Conservation (phyloP, 495 filamentous ascomycete species). For the Rusavskia elegans region DNA sequence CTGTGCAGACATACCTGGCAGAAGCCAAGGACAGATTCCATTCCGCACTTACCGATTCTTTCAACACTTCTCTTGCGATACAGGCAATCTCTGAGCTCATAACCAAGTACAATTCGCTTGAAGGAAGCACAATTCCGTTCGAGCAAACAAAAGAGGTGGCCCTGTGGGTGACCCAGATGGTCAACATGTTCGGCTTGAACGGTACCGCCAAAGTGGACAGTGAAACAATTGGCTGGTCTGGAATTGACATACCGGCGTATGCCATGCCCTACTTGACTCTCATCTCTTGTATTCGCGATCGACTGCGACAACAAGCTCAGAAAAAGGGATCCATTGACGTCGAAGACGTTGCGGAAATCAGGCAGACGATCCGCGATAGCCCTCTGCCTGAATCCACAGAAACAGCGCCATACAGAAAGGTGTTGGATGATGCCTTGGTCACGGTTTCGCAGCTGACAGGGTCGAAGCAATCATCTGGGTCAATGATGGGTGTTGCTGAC, state of each 20-base stretch:
- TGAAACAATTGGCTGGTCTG: slow-evolving; percentile 68
- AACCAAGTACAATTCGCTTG: slow-evolving; percentile 48
- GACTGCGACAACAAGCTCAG: slow-evolving; percentile 35
- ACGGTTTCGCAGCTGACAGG: too few species aligned
- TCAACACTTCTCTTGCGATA: slow-evolving; percentile 74
- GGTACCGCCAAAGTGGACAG: slow-evolving; percentile 35
- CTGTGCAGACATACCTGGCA: slow-evolving; percentile 32
- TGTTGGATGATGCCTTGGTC: too few species aligned
- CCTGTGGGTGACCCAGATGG: slow-evolving; percentile 68
- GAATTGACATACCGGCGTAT: slow-evolving; percentile 43
- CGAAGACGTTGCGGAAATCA: slow-evolving; percentile 15
- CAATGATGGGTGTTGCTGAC: slow-evolving; percentile 23
- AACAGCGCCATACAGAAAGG: slow-evolving; percentile 18
- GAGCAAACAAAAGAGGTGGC: slow-evolving; percentile 40
- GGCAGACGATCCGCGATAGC: slow-evolving; percentile 12
- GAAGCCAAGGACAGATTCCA: slow-evolving; percentile 48
- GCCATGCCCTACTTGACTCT: slow-evolving; percentile 50
- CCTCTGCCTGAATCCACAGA: background rate
- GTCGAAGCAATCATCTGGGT: too few species aligned
- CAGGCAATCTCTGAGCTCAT: slow-evolving; percentile 57
- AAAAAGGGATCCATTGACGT: background rate
- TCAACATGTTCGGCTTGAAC: slow-evolving; percentile 77
- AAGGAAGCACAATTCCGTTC: slow-evolving; percentile 33
- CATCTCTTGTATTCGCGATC: slow-evolving; percentile 50
- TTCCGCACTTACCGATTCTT: slow-evolving; percentile 65